These are phyloP conservation scores for Clitopilus hobsonii DNA, from an alignment of 768 basidiomycete genomes.

Conservation along the genomic window DNA sequence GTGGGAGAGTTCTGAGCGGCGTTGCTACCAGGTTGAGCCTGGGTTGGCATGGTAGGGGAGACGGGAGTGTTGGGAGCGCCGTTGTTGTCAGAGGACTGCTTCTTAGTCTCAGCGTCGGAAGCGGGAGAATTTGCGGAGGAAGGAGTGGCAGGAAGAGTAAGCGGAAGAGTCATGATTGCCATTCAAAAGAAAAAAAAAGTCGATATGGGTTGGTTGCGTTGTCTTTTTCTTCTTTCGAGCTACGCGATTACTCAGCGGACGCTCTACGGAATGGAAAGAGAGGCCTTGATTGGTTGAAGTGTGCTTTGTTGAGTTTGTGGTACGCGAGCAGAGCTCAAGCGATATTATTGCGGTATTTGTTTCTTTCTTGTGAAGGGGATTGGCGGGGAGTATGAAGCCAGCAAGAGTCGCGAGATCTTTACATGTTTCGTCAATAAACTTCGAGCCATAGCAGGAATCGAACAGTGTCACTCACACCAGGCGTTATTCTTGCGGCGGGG, in stretches of 20 bases:
- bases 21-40: neutral
- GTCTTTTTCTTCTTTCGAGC: conserved; percentile 10
- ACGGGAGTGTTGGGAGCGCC: conserved; percentile 46
- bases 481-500: conserved; percentile 49
- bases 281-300: conserved; percentile 13
- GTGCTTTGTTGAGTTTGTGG: conserved; percentile 8
- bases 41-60: conserved; percentile 25
- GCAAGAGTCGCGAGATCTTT: conserved; percentile 93
- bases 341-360: conserved; percentile 30
- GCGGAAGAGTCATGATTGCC: conserved; percentile 35
- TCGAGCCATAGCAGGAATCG: neutral
- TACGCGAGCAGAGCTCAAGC: conserved; percentile 75
- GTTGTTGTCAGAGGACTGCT: conserved; percentile 35
- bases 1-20: conserved; percentile 14
- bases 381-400: conserved; percentile 64
- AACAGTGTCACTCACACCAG: conserved; percentile 29
- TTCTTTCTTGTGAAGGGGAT: conserved; percentile 13
- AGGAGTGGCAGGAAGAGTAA: conserved; percentile 16
- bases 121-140: conserved; percentile 21
- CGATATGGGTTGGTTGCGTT: neutral
- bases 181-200: conserved; percentile 13
- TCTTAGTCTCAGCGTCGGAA: conserved; percentile 15
- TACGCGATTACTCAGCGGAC: conserved; percentile 45
- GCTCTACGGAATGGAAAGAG: conserved; percentile 16
- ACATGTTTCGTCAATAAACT: conserved; percentile 13